Percentiles rank a stretch among this genome's conserved stretches.
phyloP scores from a whole-genome alignment of 805 yeast species.

The Zygotorulaspora danielsina region DNA sequence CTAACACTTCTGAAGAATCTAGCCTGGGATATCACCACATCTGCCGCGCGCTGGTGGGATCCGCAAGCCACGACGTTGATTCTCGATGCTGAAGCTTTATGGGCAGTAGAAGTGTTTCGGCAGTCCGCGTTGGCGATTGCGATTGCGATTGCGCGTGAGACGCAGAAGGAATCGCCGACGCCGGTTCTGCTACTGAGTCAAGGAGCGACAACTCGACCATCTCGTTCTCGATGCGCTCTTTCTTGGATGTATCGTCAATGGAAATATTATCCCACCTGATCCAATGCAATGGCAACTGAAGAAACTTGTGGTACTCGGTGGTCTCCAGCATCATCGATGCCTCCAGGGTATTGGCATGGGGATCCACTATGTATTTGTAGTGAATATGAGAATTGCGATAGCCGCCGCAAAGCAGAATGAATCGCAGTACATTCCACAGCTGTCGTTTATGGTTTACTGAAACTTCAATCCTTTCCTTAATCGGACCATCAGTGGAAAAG shows the following conservation, averaged over 20 bases:
- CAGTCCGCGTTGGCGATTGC: not conserved
- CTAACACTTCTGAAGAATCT: no score
- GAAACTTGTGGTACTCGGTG: slow-evolving; percentile 25
- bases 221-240: slow-evolving; percentile 4
- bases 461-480: slow-evolving; percentile 4
- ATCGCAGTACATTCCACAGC: slow-evolving; percentile 33
- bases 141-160: not conserved
- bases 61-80: slow-evolving; percentile 3
- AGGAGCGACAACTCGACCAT: slow-evolving; percentile 18
- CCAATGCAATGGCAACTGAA: slow-evolving; percentile 31
- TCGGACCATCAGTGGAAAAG: not conserved
- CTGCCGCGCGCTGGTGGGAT: slow-evolving; percentile 8
- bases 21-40: slow-evolving; percentile 12
- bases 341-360: slow-evolving; percentile 7
- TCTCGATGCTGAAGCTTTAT: slow-evolving; percentile 11
- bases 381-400: slow-evolving; percentile 1
- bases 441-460: slow-evolving; percentile 17
- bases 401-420: slow-evolving; percentile 33
- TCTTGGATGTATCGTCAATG: slow-evolving; percentile 2
- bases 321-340: slow-evolving; percentile 21
- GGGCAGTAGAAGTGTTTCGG: not conserved
- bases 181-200: slow-evolving; percentile 1
- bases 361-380: slow-evolving; percentile 2
- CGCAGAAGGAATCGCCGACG: not conserved
- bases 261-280: slow-evolving; percentile 19